Evolutionary conservation across 2,329 filamentous ascomycete species (phyloP), one percentile per base, ranked within the genome.

Genomic region (Cladosporium colombiae): DNA sequence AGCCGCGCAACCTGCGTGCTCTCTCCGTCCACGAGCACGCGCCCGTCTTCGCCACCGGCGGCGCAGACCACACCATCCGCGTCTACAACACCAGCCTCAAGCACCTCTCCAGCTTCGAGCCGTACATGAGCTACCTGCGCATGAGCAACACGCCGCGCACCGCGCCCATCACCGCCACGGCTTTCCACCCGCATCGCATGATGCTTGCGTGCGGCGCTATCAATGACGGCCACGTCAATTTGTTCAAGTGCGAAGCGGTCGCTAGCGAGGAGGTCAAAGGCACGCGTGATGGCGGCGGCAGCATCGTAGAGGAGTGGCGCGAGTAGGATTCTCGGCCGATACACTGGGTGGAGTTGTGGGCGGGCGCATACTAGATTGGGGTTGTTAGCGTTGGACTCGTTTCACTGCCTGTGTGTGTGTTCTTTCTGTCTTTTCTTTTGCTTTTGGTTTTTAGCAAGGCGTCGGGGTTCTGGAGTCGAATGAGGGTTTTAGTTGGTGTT

Each of bases 1-100:
- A 89, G 18, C 71, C 74, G 31, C 69, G 74, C 37, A 72, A 69
- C 63, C 69, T 76, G 14, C 88, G 93, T 64, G 96, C 92, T 21
- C 85, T 96, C 65, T 95, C 91, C 76, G 93, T 95, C 50, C 95
- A 99, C 77, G 95, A 99, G 78, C 95, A 99, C 78, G 87, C 96
- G 63, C 95, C 95, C 29, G 93, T 99, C 14, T 97, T 99, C 81
- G 92, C 92, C 71, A 97, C 93, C 68, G 95, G 95, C 73, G 95
- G 93, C 29, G 93, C 93, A 65, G 86, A 90, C 59, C 93, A 97
- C 75, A 86, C 88, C 27, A 92, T 98, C 73, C 96, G 96, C 78
- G 88, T 96, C 23, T 97, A 95, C 84, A 97, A 97, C 79, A 77
- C 78, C 66, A 90, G 91, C 67, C 68, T 75, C 23, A 68, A 72